Conservation (phyloP, 768 basidiomycete species). For the Xerocomellus chrysenteron region DNA sequence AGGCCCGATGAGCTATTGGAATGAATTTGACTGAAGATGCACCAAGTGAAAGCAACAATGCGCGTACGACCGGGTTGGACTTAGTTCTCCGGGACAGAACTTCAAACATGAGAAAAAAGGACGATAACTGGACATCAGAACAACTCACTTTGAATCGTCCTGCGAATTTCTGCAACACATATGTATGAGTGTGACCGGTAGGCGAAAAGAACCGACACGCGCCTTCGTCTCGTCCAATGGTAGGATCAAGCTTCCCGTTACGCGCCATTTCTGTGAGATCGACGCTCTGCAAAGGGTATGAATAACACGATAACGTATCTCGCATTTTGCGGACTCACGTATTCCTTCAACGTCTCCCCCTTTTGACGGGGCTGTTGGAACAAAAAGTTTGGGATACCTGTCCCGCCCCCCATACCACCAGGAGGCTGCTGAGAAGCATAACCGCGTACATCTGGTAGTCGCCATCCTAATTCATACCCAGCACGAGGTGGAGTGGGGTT, state of each 20-base stretch:
- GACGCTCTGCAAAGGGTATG: slow-evolving; percentile 51
- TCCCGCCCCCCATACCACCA: slow-evolving; percentile 36
- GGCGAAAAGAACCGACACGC: not conserved
- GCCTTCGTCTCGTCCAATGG: slow-evolving; percentile 88
- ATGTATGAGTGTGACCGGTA: not conserved
- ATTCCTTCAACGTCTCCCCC: slow-evolving; percentile 86
- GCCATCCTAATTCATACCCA: not conserved
- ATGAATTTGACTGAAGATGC: not conserved
- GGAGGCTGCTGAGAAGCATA: slow-evolving; percentile 52
- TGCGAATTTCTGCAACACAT: slow-evolving; percentile 64
- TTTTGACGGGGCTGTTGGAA: slow-evolving; percentile 63
- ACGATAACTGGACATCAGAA: not conserved
- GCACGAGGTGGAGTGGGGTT: not conserved
- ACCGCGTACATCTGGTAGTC: slow-evolving; percentile 23
- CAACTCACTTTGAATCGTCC: slow-evolving; percentile 83
- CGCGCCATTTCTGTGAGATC: slow-evolving; percentile 84
- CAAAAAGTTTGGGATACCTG: slow-evolving; percentile 57
- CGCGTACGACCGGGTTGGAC: slow-evolving; percentile 80
- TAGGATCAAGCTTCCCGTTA: slow-evolving; percentile 85
- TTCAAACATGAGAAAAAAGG: slow-evolving; percentile 22
- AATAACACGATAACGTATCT: not conserved
- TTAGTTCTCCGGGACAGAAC: slow-evolving; percentile 88
- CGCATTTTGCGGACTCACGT: slow-evolving; percentile 41
- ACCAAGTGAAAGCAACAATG: not conserved
- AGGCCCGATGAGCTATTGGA: slow-evolving; percentile 66